phyloP scores from a whole-genome alignment of 2,329 filamentous ascomycete genomes.

The Talaromyces pinophilus region DNA sequence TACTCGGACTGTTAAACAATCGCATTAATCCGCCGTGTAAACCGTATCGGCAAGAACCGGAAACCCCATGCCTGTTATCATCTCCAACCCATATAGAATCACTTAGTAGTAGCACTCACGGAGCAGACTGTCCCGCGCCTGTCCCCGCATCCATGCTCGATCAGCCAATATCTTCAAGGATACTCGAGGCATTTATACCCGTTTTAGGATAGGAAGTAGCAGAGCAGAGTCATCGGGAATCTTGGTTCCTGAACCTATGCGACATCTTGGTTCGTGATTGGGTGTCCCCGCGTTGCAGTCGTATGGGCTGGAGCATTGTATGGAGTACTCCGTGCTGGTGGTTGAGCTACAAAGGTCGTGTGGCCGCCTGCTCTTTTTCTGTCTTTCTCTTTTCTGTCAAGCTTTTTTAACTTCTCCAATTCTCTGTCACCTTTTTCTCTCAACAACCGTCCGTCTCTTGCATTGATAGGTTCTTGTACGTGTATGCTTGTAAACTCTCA shows the following conservation, averaged over 20 bases:
- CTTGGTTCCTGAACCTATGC: background rate
- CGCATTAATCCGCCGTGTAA: background rate
- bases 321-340: background rate
- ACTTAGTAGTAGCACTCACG: background rate
- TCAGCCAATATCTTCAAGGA: conserved; percentile 9
- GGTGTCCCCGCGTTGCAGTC: background rate
- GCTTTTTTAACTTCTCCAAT: background rate
- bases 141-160: conserved; percentile 13
- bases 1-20: background rate
- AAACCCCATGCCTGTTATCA: background rate
- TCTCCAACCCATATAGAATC: background rate
- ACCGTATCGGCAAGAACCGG: conserved; percentile 21
- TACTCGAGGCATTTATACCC: background rate
- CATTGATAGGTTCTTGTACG: background rate
- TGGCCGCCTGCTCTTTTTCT: conserved; percentile 12
- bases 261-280: background rate
- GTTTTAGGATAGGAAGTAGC: conserved; percentile 1
- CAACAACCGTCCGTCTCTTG: background rate
- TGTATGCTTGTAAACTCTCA: background rate
- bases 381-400: background rate
- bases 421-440: background rate
- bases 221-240: background rate
- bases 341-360: conserved; percentile 8
- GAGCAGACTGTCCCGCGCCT: conserved; percentile 23
- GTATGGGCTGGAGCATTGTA: background rate